Conservation (phyloP, 2,329 filamentous ascomycete genomes). For the Calonectria crousiana region DNA sequence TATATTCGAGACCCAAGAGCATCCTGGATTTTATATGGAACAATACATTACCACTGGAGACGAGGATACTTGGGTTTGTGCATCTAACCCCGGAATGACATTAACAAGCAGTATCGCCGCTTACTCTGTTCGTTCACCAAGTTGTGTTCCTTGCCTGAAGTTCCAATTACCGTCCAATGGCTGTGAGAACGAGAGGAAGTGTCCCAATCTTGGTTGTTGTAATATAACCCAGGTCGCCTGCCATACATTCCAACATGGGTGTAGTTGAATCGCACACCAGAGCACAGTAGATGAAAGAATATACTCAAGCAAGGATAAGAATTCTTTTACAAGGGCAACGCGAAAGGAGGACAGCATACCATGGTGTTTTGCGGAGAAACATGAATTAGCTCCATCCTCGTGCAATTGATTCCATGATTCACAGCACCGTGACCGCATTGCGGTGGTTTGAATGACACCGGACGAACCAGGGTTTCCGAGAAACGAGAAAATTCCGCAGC, state of each 20-base stretch:
- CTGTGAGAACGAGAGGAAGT: not conserved
- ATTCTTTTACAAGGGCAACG: not conserved
- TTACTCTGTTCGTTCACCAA: not conserved
- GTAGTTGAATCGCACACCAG: not conserved
- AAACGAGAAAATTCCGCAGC: not conserved
- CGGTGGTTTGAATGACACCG: not conserved
- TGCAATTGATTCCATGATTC: not conserved
- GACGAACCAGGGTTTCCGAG: not conserved
- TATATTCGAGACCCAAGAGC: slow-evolving; percentile 14
- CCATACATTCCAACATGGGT: not conserved
- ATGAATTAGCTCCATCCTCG: not conserved
- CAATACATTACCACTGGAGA: slow-evolving; percentile 51
- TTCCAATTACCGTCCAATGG: not conserved
- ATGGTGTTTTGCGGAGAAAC: slow-evolving; percentile 8
- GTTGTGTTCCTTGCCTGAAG: not conserved
- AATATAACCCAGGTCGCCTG: not conserved
- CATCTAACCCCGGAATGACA: not conserved
- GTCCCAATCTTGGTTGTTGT: not conserved
- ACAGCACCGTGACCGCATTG: not conserved
- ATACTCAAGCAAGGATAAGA: not conserved
- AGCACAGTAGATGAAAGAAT: not conserved
- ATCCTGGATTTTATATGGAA: slow-evolving; percentile 39
- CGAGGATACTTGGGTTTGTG: slow-evolving; percentile 30
- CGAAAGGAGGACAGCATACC: not conserved
- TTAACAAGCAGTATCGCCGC: not conserved